Conservation (phyloP, 2,329 filamentous ascomycete genomes). For the Thielaviopsis punctulata region DNA sequence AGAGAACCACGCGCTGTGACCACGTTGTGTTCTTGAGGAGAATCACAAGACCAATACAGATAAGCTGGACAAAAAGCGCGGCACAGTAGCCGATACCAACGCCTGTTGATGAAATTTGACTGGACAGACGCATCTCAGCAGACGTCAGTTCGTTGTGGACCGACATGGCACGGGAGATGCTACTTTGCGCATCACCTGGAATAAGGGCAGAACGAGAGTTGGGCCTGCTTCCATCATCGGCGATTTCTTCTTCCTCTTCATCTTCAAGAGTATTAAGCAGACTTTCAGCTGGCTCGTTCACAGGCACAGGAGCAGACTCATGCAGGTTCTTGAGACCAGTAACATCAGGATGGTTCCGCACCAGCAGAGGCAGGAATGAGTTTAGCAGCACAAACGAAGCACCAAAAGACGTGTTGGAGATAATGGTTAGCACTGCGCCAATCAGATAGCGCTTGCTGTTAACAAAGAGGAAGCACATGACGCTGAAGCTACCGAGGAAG, state of each 20-base stretch:
- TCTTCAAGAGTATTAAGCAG: not conserved
- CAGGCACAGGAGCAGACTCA: not conserved
- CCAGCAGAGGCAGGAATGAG: constrained; percentile 81
- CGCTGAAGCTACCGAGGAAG: constrained; percentile 60
- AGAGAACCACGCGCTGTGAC: constrained; percentile 71
- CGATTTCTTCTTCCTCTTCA: constrained; percentile 12
- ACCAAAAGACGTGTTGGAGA: constrained; percentile 87
- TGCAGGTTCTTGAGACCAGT: constrained; percentile 4
- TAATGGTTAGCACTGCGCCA: constrained; percentile 66
- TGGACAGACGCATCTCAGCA: constrained; percentile 62
- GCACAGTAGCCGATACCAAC: constrained; percentile 90
- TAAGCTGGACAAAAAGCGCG: constrained; percentile 65
- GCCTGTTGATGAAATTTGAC: constrained; percentile 77
- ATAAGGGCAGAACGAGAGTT: constrained; percentile 33
- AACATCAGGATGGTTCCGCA: constrained; percentile 57
- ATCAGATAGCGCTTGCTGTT: constrained; percentile 60
- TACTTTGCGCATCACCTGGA: constrained; percentile 15
- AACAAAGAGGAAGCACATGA: constrained; percentile 77
- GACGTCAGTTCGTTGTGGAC: constrained; percentile 9
- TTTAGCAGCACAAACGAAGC: constrained; percentile 91
- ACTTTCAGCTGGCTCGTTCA: not conserved
- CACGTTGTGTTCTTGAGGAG: constrained; percentile 61
- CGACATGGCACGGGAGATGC: not conserved
- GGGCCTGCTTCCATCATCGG: constrained; percentile 14
- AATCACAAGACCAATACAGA: constrained; percentile 63